Base-by-base conservation (phyloP, 306 rosid species). In the Hylodesmum podocarpum region DNA sequence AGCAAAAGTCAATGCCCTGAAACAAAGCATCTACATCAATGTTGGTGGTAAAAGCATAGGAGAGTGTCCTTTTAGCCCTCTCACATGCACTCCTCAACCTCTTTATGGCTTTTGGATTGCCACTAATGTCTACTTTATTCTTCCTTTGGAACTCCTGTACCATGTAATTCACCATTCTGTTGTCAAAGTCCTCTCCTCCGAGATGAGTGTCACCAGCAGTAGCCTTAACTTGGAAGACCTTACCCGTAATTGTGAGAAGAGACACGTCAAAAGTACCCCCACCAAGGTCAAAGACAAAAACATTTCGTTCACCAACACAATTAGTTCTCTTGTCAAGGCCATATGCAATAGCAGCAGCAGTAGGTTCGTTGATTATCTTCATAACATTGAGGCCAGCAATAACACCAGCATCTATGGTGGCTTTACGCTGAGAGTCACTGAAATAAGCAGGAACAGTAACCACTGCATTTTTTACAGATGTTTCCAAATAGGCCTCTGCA, bases 381-480 rank as follows among this genome's bases (percentile, higher is more conserved):
- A 66, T 36, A 18, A 77, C 68, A 54, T 77, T 54, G 1, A 77
- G 75, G 22, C 81, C 81, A 25, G 81, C 68, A 66, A 77, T 66
- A 19, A 6, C 4, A 55, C 67, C 75, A 4, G 81, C 81, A 40
- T 77, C 75, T 14, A 1, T 54, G 3, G 81, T 77, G 1, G 76
- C 81, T 55, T 67, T 5, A 1, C 81, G 75, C 5, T 67, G 76
- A 54, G 76, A 57, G 18, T 77, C 81, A n/a, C 55, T 78, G 19
- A 77, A 77, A 43, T 77, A 77, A 54, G 76, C 81, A 28, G 81
- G 83, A 83, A 85, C 91, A 0, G 88, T 87, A 16, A 89, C 72
- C 3, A 85, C 88, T 0, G 87, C 93, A 40, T 89, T 85, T 63
- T 81, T 83, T 0, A 87, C 80, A 1, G 75, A 1, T 14, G 53